Base-by-base conservation (phyloP, 257 asterid species). In the Ehretia macrophylla region DNA sequence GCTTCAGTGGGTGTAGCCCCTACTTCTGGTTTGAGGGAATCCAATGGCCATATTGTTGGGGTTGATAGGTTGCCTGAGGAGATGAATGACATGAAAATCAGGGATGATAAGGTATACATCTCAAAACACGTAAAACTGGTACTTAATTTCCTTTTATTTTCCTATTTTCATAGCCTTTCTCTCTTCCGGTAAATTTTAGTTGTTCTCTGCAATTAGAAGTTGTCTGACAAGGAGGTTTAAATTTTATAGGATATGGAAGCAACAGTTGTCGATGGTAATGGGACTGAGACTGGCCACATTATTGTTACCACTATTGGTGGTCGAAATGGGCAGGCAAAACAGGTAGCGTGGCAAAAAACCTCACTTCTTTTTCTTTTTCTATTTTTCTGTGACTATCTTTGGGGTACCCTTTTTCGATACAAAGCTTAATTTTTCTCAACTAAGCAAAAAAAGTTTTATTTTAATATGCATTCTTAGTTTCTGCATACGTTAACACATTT, bases 51-150 rank as follows among this genome's bases (percentile, higher is more conserved):
- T 69, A 77, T 63, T 68, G 82, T 70, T 52, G 85, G 83, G 63
- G 82, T 81, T 65, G 86, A 86, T 75, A 77, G 79, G 59, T 56
- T 77, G 68, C 85, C 95, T 39, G 85, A 79, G 82, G 91, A 81
- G 81, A 75, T 83, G 85, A 83, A 77, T 75, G 86, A 81, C 76
- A 81, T 81, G 88, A 79, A 75, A 79, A 86, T 86, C 72, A 73
- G 82, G 75, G 95, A 86, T 71, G 95, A 86, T 59, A 86, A 77
- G 83, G 88, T 77, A 68, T 56, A 40, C 14, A 52, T 58, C 32
- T 42, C 11, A 47, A 54, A 52, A 40, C 37, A 44, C 17, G 42
- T 40, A 49, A 37, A 27, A 27, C 35, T 27, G 3, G 35, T 32
- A 0, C 13, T 55, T 55, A 17, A 56, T 12, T 44, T 42, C 44